A percentile compares a stretch with the other conserved stretches of the same genome.
phyloP scores from a whole-genome alignment of 2,329 filamentous ascomycete species.

The Raffaelea albimanens region DNA sequence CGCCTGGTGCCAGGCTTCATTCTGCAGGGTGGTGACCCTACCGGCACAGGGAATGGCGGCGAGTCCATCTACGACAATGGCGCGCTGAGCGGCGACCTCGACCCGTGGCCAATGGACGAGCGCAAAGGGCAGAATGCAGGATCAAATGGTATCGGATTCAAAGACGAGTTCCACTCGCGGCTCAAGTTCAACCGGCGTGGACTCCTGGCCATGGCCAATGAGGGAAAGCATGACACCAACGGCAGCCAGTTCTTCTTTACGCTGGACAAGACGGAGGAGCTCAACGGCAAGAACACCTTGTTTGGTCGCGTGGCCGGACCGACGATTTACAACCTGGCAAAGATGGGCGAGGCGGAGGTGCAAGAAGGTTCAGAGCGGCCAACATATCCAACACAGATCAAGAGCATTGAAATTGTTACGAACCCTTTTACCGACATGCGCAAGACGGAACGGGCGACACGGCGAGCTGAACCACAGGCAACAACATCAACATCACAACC shows the following conservation, averaged over 20 bases:
- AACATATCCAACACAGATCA: constrained; percentile 75
- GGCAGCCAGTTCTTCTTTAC: constrained; percentile 98
- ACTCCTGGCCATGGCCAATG: constrained; percentile 92
- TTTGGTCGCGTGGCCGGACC: constrained; percentile 90
- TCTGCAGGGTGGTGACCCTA: constrained; percentile 89
- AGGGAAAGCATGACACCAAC: constrained; percentile 67
- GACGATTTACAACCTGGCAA: constrained; percentile 91
- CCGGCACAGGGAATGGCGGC: constrained; percentile 82
- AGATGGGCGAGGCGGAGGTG: constrained; percentile 83
- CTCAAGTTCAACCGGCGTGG: constrained; percentile 89
- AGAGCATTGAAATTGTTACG: constrained; percentile 62
- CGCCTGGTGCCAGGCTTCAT: constrained; percentile 87
- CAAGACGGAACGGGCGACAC: constrained; percentile 50
- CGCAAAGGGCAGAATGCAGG: constrained; percentile 53
- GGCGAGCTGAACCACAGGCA: constrained; percentile 31
- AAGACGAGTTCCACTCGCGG: constrained; percentile 84
- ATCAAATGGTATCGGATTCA: constrained; percentile 49
- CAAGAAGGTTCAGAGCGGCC: constrained; percentile 72
- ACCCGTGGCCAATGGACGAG: constrained; percentile 62
- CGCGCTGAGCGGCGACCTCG: constrained; percentile 60
- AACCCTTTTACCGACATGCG: constrained; percentile 80
- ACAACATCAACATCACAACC: constrained; percentile 17
- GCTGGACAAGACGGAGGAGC: constrained; percentile 70
- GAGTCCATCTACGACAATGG: constrained; percentile 87
- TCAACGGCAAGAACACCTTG: constrained; percentile 84